Base-by-base conservation (phyloP, 1,284 basidiomycete species). In the Papiliotrema laurentii region DNA sequence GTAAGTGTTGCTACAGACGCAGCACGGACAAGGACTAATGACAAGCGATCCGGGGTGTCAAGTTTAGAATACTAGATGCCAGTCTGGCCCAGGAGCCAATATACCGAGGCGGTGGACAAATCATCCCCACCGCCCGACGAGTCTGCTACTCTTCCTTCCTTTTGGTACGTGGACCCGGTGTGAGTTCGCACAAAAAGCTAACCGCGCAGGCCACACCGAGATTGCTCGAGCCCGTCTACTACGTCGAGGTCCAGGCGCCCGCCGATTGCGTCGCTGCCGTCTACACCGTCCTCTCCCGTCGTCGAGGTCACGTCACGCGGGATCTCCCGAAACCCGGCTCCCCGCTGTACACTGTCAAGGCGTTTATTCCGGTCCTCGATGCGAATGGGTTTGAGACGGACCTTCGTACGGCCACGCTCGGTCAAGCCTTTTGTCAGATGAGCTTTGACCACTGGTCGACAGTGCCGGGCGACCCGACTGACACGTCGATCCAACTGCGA, bases 71-170 rank as follows among this genome's bases (percentile, higher is more conserved):
- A 54, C 76, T 97, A 46, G 92, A 97, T 62, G 90, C 94, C 11
- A 85, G 82, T 55, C 76, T 99, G 21, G 91, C 94, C 9, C 83
- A 85, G 62, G 94, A 98, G 71, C 89, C 93, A 61, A 98, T 98
- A 66, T 94, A 89, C 79, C 85, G 96, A 35, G 96, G 96, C 39
- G 91, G 93, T 51, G 96, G 96, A 51, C 96, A 98, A 75, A 92
- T 99, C 63, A 97, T 99, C 58, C 94, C 94, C 28, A 97, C 94
- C 10, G 90, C 92, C 5, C 85, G 96, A 55, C 84, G 96, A 39
- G 96, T 97, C 44, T 97, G 93, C 77, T 98, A 99, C 71, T 97
- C 94, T n/a, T 94, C 92, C 14, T 94, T 97, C 81, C 78, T 99
- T 53, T 91, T 98, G 83, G 89, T 89, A 65, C 71, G 76, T 66